Base-by-base conservation (phyloP, 495 filamentous ascomycete species). In the Rhizodiscina lignyota region DNA sequence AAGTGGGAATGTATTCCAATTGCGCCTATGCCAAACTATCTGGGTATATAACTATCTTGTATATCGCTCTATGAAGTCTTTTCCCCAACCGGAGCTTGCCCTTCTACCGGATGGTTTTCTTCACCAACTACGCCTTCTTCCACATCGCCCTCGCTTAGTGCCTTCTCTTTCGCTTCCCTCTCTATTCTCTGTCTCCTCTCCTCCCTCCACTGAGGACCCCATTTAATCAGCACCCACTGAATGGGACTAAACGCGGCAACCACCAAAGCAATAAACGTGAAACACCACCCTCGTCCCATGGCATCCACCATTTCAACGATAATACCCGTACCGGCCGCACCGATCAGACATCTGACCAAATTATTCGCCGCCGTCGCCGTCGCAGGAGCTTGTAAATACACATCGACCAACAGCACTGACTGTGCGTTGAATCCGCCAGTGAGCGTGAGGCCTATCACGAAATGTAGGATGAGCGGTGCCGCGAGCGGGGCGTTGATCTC, bases 341-440 rank as follows among this genome's bases (percentile, higher is more conserved):
- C 77, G 3, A 83, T 52, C 26, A 78, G 42, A 47, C 77, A 83
- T 6, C 79, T 56, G 0, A 68, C 66, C 4, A 86, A 52, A 43
- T 84, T 83, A 39, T 75, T 79, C 4, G 75, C 72, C 2, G 79
- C 79, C 1, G 77, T 74, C 0, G 75, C 75, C 0, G 77, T 70
- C 0, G 68, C 67, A 0, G 77, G 72, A 13, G 59, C 62, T 0
- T 54, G 61, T 0, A 70, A 70, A 39, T 75, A 73, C 2, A 83
- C 55, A 44, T 85, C 79, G 0, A 82, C 63, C 13, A 83, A 48
- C 41, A 85, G 53, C 0, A 70, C 70, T 37, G 60, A 45, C 42
- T 53, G 40, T 5, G 29, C 64, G 33, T 70, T 74, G 41, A 71
- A 70, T 0, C 64, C 56, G 0, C 66, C 70, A 0, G 68, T 72